Evolutionary conservation across 345 rosid genomes (phyloP).

Genomic region (Punica granatum): DNA sequence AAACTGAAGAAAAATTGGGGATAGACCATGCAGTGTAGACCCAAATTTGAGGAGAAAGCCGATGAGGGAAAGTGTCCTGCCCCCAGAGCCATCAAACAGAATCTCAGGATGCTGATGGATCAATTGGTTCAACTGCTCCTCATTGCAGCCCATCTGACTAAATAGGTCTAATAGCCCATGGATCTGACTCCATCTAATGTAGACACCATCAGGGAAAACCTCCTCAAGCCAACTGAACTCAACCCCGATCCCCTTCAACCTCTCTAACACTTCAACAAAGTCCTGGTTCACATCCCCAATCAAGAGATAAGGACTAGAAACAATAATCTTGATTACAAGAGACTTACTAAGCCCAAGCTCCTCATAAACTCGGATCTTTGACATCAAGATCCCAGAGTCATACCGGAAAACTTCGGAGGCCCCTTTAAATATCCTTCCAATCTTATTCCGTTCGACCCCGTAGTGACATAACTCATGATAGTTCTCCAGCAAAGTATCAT

Average conservation of each 20-base stretch:
- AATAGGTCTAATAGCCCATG: constrained; percentile 35
- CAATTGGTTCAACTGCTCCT: constrained; percentile 37
- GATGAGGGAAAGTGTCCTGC: constrained; percentile 27
- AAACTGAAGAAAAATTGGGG: constrained; percentile 40
- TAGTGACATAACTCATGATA: constrained; percentile 52
- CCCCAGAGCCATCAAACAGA: constrained; percentile 50
- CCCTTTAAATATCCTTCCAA: constrained; percentile 51
- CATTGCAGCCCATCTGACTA: constrained; percentile 22
- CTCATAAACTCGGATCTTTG: constrained; percentile 50
- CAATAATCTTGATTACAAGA: constrained; percentile 35
- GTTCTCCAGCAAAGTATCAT: constrained; percentile 47
- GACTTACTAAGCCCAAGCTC: constrained; percentile 45
- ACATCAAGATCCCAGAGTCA: constrained; percentile 37
- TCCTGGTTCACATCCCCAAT: constrained; percentile 39
- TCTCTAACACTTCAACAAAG: constrained; percentile 39
- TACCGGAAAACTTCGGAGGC: constrained; percentile 47
- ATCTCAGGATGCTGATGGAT: constrained; percentile 47
- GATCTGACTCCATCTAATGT: constrained; percentile 54
- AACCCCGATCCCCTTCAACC: constrained; percentile 35
- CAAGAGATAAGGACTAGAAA: constrained; percentile 44
- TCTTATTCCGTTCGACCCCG: constrained; percentile 49
- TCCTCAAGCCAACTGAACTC: constrained; percentile 44
- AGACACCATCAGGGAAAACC: constrained; percentile 25
- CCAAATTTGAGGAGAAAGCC: constrained; percentile 59
- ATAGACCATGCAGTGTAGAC: constrained; percentile 28